Conservation (phyloP, 2,329 filamentous ascomycete species). For the Calonectria hongkongensis region DNA sequence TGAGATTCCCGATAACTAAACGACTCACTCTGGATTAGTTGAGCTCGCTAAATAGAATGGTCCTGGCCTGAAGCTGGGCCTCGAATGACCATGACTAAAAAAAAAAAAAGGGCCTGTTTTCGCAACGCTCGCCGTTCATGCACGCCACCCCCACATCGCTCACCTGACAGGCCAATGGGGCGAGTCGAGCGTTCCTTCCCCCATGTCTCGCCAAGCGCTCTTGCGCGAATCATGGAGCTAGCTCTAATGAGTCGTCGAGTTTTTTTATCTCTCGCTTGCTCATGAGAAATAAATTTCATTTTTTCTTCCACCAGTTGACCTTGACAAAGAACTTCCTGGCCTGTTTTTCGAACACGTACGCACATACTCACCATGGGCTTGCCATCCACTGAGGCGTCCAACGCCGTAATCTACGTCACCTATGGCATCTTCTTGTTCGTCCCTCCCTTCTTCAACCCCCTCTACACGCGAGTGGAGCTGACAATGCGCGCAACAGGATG, state of each 20-base stretch:
- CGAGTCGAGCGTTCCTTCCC: not conserved
- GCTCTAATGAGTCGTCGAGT: constrained; percentile 11
- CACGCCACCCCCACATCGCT: not conserved
- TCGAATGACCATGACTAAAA: too few species aligned
- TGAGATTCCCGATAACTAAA: too few species aligned
- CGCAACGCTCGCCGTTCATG: not conserved
- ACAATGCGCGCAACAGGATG: constrained; percentile 66
- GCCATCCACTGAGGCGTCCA: constrained; percentile 84
- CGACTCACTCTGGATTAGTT: too few species aligned
- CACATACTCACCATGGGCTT: constrained; percentile 76
- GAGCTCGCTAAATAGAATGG: too few species aligned
- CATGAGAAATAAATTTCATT: not conserved
- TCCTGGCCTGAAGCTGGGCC: too few species aligned
- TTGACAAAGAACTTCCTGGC: not conserved
- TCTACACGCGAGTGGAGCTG: constrained; percentile 43
- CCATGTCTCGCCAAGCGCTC: constrained; percentile 7
- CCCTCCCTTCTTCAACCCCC: not conserved
- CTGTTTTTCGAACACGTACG: not conserved
- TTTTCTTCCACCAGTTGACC: not conserved
- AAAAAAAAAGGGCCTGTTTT: too few species aligned
- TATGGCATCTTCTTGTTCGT: constrained; percentile 85
- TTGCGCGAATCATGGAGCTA: not conserved
- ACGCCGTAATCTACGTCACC: constrained; percentile 88
- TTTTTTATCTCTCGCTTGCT: constrained; percentile 16
- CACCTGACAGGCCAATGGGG: not conserved